phyloP scores from a whole-genome alignment of 768 basidiomycete species.

The Hemileccinum impolitum region DNA sequence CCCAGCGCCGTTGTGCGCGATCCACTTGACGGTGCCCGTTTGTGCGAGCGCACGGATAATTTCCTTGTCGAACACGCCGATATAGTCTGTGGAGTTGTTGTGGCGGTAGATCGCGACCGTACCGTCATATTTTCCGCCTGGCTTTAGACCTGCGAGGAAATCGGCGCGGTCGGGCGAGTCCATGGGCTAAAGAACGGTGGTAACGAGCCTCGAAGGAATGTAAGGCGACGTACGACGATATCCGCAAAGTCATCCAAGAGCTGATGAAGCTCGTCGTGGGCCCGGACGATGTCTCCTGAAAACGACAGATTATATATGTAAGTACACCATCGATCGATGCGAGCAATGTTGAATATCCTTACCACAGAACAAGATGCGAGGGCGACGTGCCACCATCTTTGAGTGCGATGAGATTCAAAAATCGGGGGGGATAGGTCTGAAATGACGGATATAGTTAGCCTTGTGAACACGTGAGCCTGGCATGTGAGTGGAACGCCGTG shows the following conservation, averaged over 20 bases:
- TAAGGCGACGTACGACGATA: slow-evolving; percentile 57
- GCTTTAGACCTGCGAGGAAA: slow-evolving; percentile 61
- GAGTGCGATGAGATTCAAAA: background rate
- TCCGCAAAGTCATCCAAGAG: slow-evolving; percentile 69
- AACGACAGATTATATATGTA: background rate
- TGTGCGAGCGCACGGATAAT: slow-evolving; percentile 64
- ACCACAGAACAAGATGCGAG: slow-evolving; percentile 36
- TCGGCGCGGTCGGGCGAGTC: slow-evolving; percentile 62
- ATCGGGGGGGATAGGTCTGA: background rate
- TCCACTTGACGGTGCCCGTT: slow-evolving; percentile 64
- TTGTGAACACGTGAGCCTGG: background rate
- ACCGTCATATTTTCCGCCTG: slow-evolving; percentile 70
- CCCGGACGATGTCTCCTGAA: slow-evolving; percentile 74
- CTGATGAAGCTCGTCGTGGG: slow-evolving; percentile 65
- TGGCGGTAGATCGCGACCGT: slow-evolving; percentile 77
- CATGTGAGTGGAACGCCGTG: no score
- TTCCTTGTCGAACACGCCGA: slow-evolving; percentile 80
- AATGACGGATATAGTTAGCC: background rate
- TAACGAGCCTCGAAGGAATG: background rate
- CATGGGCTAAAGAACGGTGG: slow-evolving; percentile 35
- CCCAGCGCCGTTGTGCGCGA: slow-evolving; percentile 90
- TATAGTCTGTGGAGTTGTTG: slow-evolving; percentile 57
- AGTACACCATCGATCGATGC: no score
- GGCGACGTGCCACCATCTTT: slow-evolving; percentile 17
- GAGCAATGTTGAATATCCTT: background rate